phyloP scores from a whole-genome alignment of 352 stramenopile species.

The Pythium graminicola region DNA sequence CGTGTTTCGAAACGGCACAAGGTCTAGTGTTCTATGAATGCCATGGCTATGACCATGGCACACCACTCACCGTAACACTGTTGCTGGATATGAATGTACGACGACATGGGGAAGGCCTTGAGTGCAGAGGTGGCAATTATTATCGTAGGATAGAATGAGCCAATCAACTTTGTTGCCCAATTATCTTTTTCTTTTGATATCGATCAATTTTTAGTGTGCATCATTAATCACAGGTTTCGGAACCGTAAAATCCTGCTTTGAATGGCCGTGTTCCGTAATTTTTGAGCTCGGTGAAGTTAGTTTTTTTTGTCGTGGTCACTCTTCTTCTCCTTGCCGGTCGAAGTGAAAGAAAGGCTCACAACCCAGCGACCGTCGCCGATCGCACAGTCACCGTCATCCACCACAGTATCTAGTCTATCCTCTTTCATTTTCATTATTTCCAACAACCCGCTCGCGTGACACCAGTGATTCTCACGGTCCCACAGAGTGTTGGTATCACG shows the following conservation, averaged over 20 bases:
- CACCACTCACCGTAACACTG: neutral
- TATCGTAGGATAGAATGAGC: no score
- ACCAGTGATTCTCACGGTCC: no score
- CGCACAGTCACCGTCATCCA: no score
- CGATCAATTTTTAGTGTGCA: neutral
- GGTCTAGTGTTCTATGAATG: no score
- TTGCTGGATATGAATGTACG: neutral
- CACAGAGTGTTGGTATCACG: no score
- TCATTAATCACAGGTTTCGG: neutral
- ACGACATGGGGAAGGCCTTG: neutral
- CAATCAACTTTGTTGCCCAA: neutral
- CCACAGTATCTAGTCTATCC: no score
- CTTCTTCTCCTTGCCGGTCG: neutral
- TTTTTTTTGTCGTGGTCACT: no score
- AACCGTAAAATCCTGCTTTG: constrained; percentile 1
- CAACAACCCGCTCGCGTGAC: no score
- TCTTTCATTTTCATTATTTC: no score
- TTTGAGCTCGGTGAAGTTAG: neutral
- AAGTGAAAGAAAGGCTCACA: no score
- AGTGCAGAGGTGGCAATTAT: neutral
- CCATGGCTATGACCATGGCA: neutral
- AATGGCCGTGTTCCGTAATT: no score
- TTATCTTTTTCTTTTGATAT: neutral
- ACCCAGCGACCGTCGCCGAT: no score
- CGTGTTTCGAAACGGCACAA: constrained; percentile 17